These are phyloP conservation scores for Talaromyces thailandensis DNA, from an alignment of 495 filamentous ascomycete species.

Conservation along the genomic window DNA sequence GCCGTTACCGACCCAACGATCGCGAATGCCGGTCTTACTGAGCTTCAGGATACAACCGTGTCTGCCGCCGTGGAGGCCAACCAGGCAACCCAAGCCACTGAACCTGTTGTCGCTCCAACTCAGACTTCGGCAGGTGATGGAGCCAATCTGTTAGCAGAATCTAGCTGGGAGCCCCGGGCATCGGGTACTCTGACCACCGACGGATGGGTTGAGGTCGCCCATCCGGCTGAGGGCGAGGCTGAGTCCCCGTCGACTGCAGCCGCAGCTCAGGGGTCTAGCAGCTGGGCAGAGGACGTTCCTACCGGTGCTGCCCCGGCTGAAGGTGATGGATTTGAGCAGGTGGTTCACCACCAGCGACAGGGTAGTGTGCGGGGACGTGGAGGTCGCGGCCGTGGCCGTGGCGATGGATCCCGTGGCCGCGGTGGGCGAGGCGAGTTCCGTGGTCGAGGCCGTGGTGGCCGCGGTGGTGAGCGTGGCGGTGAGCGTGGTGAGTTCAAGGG, in stretches of 20 bases:
- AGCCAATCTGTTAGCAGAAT: constrained; percentile 59
- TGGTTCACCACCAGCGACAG: constrained; percentile 44
- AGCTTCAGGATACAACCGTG: constrained; percentile 44
- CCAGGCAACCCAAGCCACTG: constrained; percentile 13
- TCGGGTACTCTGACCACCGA: constrained; percentile 41
- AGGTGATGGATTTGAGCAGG: constrained; percentile 64
- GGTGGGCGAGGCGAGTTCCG: constrained; percentile 39
- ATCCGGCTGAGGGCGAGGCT: constrained; percentile 67
- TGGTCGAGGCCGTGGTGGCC: constrained; percentile 37
- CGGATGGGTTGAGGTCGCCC: constrained; percentile 70
- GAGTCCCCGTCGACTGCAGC: constrained; percentile 48
- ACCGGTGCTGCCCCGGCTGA: constrained; percentile 21
- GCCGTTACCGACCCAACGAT: constrained; percentile 65
- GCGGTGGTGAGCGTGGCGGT: constrained; percentile 13
- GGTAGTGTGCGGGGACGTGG: constrained; percentile 47
- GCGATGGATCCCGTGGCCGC: constrained; percentile 49
- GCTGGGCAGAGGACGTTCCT: constrained; percentile 59
- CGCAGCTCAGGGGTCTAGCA: constrained; percentile 28
- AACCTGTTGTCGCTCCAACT: constrained; percentile 26
- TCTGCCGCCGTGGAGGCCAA: constrained; percentile 8
- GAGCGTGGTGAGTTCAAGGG: constrained; percentile 23
- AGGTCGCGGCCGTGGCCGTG: constrained; percentile 39
- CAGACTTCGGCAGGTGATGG: constrained; percentile 52
- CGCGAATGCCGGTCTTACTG: constrained; percentile 67
- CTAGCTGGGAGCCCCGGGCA: constrained; percentile 53